These are phyloP conservation scores for Gnomoniopsis sp. DNA, from an alignment of 2,329 filamentous ascomycete genomes.

Conservation along the genomic window DNA sequence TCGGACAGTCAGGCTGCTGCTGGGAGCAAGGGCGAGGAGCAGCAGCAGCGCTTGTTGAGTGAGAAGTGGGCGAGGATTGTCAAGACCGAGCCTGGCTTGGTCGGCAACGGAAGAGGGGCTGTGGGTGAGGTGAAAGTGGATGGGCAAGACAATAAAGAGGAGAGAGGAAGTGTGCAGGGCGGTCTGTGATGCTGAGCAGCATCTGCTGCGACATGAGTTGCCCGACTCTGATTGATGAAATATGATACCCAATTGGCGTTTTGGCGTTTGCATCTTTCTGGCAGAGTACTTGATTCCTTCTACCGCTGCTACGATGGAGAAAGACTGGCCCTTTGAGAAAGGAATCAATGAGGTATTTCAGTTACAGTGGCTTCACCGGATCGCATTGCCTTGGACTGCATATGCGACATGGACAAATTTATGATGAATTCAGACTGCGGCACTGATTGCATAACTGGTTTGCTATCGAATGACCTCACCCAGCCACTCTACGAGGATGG, in stretches of 20 bases:
- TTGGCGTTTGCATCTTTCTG: background rate
- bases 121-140: background rate
- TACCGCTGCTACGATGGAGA: background rate
- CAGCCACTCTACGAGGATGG: too few relatives aligned
- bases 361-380: too few relatives aligned
- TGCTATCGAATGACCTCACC: too few relatives aligned
- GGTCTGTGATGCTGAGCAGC: background rate
- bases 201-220: background rate
- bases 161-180: background rate
- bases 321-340: background rate
- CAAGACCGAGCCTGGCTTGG: background rate
- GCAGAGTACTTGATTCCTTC: background rate
- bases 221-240: background rate
- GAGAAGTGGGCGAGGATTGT: conserved; percentile 14
- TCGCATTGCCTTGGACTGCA: too few relatives aligned
- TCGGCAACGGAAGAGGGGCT: background rate
- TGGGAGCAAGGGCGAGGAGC: conserved; percentile 23
- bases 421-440: too few relatives aligned
- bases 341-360: background rate
- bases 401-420: too few relatives aligned
- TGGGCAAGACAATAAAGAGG: background rate
- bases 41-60: background rate
- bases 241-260: background rate
- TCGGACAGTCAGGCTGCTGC: background rate
- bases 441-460: too few relatives aligned